phyloP scores from a whole-genome alignment of 257 asterid species.

The Hygrophila difformis region DNA sequence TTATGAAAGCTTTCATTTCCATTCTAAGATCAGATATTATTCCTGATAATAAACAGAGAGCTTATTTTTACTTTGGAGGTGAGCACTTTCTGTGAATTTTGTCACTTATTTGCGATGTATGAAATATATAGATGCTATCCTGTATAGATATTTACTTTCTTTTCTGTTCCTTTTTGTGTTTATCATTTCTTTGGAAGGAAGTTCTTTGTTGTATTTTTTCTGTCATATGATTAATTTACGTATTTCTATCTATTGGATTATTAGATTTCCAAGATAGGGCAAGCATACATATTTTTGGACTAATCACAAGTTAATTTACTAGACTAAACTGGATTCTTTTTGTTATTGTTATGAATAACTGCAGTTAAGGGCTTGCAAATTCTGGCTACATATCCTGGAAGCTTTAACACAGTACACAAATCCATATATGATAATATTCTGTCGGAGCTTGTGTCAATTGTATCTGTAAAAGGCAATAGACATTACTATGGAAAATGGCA shows the following conservation, averaged over 20 bases:
- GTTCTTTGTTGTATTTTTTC: background rate
- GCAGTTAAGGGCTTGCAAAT: constrained; percentile 82
- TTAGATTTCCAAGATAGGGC: constrained; percentile 5
- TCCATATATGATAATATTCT: constrained; percentile 49
- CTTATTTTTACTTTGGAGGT: constrained; percentile 58
- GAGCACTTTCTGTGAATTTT: constrained; percentile 10
- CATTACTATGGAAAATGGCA: constrained; percentile 50
- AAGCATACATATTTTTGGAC: constrained; percentile 1
- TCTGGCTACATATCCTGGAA: constrained; percentile 77
- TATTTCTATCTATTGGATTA: background rate
- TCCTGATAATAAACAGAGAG: constrained; percentile 27
- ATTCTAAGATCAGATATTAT: constrained; percentile 28
- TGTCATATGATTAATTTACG: constrained; percentile 2
- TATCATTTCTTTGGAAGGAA: background rate
- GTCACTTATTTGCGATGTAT: constrained; percentile 3
- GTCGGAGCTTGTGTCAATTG: constrained; percentile 46
- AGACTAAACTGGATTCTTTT: constrained; percentile 13
- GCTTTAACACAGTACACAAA: constrained; percentile 41
- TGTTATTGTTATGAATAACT: constrained; percentile 18
- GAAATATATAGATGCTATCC: constrained; percentile 6
- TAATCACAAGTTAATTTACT: constrained; percentile 1
- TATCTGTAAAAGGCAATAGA: constrained; percentile 39
- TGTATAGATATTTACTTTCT: background rate
- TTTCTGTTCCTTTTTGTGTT: background rate
- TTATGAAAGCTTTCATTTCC: constrained; percentile 39